These are phyloP conservation scores for Phytophthora quininea DNA, from an alignment of 352 stramenopile genomes.

Conservation along the genomic window DNA sequence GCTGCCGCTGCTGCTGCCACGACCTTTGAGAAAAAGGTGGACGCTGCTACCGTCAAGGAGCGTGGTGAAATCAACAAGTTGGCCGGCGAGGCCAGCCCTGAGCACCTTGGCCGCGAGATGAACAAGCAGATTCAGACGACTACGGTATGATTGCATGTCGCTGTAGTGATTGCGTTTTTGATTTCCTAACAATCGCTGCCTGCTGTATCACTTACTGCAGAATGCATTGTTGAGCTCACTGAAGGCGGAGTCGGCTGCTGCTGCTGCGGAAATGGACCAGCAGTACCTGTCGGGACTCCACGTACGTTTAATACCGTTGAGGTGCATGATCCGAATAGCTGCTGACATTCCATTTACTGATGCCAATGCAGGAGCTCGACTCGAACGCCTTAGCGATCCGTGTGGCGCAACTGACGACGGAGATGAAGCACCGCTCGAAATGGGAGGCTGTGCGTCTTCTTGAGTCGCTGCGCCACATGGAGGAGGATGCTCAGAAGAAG, in stretches of 20 bases:
- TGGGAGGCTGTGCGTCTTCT: conserved; percentile 81
- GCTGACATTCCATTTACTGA: conserved; percentile 3
- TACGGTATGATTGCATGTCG: conserved; percentile 41
- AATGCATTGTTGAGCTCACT: conserved; percentile 68
- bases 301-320: conserved; percentile 32
- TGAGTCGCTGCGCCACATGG: conserved; percentile 78
- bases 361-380: conserved; percentile 57
- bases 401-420: conserved; percentile 76
- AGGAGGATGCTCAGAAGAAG: conserved; percentile 81
- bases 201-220: conserved; percentile 28
- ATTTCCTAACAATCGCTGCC: background rate
- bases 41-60: conserved; percentile 62
- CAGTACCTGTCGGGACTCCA: conserved; percentile 77
- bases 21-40: conserved; percentile 66
- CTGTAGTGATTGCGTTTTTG: too few relatives aligned
- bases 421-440: conserved; percentile 90
- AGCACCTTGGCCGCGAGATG: conserved; percentile 49
- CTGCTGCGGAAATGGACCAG: conserved; percentile 69
- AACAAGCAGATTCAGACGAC: conserved; percentile 73
- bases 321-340: background rate
- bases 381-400: conserved; percentile 73
- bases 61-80: conserved; percentile 69
- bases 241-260: conserved; percentile 62
- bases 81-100: conserved; percentile 49
- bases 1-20: conserved; percentile 28